Evolutionary conservation across 129 eudicot species (phyloP).

Genomic region (Apium graveolens): DNA sequence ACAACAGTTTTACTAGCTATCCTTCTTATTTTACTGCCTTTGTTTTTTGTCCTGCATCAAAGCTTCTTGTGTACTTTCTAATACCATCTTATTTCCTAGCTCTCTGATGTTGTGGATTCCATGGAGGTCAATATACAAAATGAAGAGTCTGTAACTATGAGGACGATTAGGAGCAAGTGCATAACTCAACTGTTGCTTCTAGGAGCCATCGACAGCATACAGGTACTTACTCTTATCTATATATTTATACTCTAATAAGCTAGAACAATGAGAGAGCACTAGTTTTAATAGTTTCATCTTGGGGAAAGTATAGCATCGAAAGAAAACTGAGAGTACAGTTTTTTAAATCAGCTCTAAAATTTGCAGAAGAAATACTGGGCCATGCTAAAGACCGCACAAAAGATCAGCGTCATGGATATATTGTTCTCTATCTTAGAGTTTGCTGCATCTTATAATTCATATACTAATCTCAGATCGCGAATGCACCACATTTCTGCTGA

Average conservation of each 20-base stretch:
- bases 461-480: conserved; percentile 75
- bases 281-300: neutral
- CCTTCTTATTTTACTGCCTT: neutral
- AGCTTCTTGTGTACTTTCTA: neutral
- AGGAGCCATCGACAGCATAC: conserved; percentile 86
- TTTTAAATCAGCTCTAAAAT: conserved; percentile 12
- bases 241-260: neutral
- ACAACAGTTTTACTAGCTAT: neutral
- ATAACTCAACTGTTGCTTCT: conserved; percentile 82
- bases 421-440: conserved; percentile 79
- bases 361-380: conserved; percentile 89
- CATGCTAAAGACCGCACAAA: conserved; percentile 68
- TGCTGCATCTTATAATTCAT: conserved; percentile 95
- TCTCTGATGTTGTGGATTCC: conserved; percentile 45
- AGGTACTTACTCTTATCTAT: conserved; percentile 39
- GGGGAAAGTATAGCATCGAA: neutral
- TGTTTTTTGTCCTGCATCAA: neutral
- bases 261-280: neutral
- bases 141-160: conserved; percentile 62
- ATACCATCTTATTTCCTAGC: conserved; percentile 23
- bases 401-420: conserved; percentile 71
- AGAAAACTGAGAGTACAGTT: neutral
- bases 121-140: conserved; percentile 45
- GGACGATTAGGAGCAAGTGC: conserved; percentile 82
- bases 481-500: conserved; percentile 85